phyloP scores from a whole-genome alignment of 1,284 basidiomycete species.

The Malassezia equina region DNA sequence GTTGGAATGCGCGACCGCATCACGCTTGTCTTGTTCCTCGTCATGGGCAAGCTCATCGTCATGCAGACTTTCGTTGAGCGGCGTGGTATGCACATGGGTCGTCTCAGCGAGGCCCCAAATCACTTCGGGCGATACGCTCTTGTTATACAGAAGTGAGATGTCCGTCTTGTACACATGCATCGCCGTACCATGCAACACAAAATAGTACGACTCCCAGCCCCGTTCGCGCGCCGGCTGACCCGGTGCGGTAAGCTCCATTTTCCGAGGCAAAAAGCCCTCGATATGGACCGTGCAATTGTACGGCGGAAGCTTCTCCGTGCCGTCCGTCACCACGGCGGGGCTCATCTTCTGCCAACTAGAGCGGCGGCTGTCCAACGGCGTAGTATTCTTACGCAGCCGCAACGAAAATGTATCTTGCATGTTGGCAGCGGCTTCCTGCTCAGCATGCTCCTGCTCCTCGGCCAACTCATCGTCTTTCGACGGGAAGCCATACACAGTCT shows the following conservation, averaged over 20 bases:
- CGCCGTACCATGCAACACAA: conserved; percentile 82
- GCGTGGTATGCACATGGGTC: conserved; percentile 33
- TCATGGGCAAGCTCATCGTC: conserved; percentile 29
- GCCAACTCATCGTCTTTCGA: neutral
- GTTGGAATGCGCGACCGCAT: neutral
- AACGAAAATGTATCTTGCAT: neutral
- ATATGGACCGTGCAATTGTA: conserved; percentile 83
- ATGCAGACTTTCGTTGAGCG: conserved; percentile 14
- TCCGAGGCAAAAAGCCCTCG: conserved; percentile 72
- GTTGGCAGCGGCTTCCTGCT: neutral
- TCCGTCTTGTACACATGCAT: conserved; percentile 69
- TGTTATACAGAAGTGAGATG: conserved; percentile 19
- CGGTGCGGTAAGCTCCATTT: conserved; percentile 82
- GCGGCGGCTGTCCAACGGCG: neutral
- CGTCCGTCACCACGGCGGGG: neutral
- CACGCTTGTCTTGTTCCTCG: neutral
- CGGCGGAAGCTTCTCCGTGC: conserved; percentile 61
- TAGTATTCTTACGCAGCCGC: conserved; percentile 50
- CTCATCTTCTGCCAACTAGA: neutral
- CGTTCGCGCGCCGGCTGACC: conserved; percentile 78
- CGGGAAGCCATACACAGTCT: neutral
- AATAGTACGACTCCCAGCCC: conserved; percentile 78
- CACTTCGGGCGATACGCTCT: neutral
- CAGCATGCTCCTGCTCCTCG: neutral
- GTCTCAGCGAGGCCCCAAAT: conserved; percentile 25